Percentiles rank a stretch among this genome's conserved stretches.
These are phyloP conservation scores for Chlorociboria aeruginascens DNA, from an alignment of 495 filamentous ascomycete species.

Conservation along the genomic window DNA sequence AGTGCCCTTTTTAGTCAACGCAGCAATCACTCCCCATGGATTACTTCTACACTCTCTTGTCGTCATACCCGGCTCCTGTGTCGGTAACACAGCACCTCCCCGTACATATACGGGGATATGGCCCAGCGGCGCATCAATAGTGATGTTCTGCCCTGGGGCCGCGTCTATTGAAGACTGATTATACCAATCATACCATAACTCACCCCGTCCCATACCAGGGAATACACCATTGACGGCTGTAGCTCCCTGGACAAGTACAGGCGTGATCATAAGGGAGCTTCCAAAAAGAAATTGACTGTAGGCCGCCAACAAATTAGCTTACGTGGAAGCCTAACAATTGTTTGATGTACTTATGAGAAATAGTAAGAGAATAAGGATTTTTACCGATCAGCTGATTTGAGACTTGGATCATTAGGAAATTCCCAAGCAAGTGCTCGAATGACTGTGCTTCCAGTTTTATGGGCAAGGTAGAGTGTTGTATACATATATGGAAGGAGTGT, in stretches of 20 bases:
- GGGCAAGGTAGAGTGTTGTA: slow-evolving; percentile 62
- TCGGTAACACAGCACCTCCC: slow-evolving; percentile 56
- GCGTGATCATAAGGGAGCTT: slow-evolving; percentile 54
- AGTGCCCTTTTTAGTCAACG: slow-evolving; percentile 40
- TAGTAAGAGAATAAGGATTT: no score
- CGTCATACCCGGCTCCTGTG: slow-evolving; percentile 61
- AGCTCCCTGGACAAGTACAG: slow-evolving; percentile 57
- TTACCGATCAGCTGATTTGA: slow-evolving; percentile 44
- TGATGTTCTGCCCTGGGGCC: slow-evolving; percentile 48
- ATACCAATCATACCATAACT: slow-evolving; percentile 82
- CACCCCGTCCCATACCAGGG: slow-evolving; percentile 51
- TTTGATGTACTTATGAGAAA: no score
- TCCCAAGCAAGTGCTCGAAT: slow-evolving; percentile 80
- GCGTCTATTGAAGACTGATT: slow-evolving; percentile 41
- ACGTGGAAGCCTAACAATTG: no score
- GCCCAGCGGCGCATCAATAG: slow-evolving; percentile 60
- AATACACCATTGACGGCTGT: slow-evolving; percentile 63
- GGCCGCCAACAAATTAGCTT: no score
- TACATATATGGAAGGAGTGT: slow-evolving; percentile 69
- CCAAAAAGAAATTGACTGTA: slow-evolving; percentile 67
- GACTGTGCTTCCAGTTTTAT: slow-evolving; percentile 57
- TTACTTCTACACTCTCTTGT: slow-evolving; percentile 52
- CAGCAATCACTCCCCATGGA: slow-evolving; percentile 58
- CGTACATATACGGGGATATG: slow-evolving; percentile 71
- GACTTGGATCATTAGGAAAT: slow-evolving; percentile 62